Percentiles rank a stretch among this genome's conserved stretches.
phyloP scores from a whole-genome alignment of 345 rosid genomes.

The Mangifera indica region DNA sequence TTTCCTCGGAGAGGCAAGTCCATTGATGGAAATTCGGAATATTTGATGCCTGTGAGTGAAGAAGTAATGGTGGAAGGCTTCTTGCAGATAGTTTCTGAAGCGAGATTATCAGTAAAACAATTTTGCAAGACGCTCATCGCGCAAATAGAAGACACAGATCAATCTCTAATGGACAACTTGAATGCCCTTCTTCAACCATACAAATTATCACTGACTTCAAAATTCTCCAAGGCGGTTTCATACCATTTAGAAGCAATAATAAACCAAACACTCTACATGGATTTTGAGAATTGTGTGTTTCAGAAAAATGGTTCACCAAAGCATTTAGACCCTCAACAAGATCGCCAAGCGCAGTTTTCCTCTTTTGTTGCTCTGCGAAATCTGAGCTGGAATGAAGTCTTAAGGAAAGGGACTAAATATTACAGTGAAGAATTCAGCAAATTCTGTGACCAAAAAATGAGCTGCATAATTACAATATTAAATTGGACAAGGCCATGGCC shows the following conservation, averaged over 20 bases:
- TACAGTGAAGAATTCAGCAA: constrained; percentile 94
- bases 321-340: constrained; percentile 69
- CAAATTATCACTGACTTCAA: constrained; percentile 58
- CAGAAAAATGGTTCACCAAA: constrained; percentile 78
- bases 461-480: constrained; percentile 66
- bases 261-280: constrained; percentile 82
- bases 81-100: constrained; percentile 89
- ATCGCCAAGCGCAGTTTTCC: constrained; percentile 69
- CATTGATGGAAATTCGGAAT: constrained; percentile 34
- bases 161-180: constrained; percentile 47
- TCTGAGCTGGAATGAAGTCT: constrained; percentile 92
- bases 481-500: constrained; percentile 94
- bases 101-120: constrained; percentile 89
- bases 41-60: constrained; percentile 69
- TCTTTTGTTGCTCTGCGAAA: constrained; percentile 78
- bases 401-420: constrained; percentile 83
- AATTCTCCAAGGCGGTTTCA: constrained; percentile 63
- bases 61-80: constrained; percentile 92
- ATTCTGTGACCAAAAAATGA: constrained; percentile 98
- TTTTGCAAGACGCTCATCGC: constrained; percentile 73
- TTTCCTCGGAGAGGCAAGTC: constrained; percentile 40
- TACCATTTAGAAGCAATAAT: constrained; percentile 80
- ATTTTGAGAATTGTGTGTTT: constrained; percentile 80
- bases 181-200: constrained; percentile 64
- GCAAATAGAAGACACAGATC: constrained; percentile 73